Conservation (phyloP, 257 asterid species). For the Lycium ferocissimum region DNA sequence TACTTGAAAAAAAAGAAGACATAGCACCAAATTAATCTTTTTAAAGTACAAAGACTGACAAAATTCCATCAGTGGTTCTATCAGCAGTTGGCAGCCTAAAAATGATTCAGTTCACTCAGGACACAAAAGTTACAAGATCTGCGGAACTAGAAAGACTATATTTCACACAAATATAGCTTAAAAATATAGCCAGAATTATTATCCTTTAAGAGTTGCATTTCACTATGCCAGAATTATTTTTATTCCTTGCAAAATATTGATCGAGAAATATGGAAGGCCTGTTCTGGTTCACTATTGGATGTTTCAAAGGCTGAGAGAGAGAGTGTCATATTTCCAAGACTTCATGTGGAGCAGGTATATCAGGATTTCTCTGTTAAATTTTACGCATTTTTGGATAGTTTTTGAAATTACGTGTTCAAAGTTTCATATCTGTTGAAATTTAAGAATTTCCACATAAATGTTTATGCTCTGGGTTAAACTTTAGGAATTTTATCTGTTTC, state of each 20-base stretch:
- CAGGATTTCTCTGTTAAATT: neutral
- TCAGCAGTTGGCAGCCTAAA: neutral
- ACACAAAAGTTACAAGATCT: neutral
- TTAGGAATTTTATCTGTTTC: too few relatives aligned
- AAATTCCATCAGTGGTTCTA: neutral
- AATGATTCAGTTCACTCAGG: neutral
- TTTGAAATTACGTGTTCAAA: neutral
- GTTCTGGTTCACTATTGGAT: conserved; percentile 80
- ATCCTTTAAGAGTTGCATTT: neutral
- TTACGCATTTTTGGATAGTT: neutral
- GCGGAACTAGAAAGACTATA: neutral
- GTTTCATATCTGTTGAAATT: neutral
- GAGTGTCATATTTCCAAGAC: conserved; percentile 75
- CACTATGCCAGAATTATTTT: neutral
- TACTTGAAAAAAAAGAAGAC: neutral
- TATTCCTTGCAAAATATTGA: neutral
- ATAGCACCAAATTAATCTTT: neutral
- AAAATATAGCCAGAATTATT: neutral
- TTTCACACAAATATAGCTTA: neutral
- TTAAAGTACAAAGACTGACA: neutral
- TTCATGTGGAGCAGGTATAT: conserved; percentile 72
- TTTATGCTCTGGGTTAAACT: too few relatives aligned
- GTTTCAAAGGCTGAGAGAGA: conserved; percentile 58
- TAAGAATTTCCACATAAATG: too few relatives aligned
- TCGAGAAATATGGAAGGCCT: conserved; percentile 54